A percentile compares a stretch with the other conserved stretches of the same genome.
Conservation (phyloP, 2,329 filamentous ascomycete genomes). For the Simplicillium sp. region DNA sequence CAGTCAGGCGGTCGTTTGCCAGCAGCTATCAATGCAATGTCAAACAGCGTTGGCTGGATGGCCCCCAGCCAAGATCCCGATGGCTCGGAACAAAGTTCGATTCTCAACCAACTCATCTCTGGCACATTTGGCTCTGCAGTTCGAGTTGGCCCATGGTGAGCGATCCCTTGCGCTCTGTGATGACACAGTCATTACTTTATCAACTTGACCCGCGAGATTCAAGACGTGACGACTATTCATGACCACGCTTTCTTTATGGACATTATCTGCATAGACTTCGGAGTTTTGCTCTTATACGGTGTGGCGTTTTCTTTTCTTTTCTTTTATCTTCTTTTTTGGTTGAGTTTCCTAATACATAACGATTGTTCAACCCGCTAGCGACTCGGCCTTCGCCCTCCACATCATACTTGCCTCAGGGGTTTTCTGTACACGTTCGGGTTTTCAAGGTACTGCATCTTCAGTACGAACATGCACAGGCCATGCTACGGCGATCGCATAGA, state of each 20-base stretch:
- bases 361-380: no score
- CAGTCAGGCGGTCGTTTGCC: slow-evolving; percentile 74
- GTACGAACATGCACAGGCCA: no score
- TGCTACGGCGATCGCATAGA: no score
- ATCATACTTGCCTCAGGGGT: no score
- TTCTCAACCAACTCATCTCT: slow-evolving; percentile 52
- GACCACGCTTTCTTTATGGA: slow-evolving; percentile 20
- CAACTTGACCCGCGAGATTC: slow-evolving; percentile 7
- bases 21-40: slow-evolving; percentile 69
- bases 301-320: slow-evolving; percentile 12
- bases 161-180: neutral
- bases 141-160: slow-evolving; percentile 52
- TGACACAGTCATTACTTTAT: slow-evolving; percentile 1
- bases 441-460: slow-evolving; percentile 5
- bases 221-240: slow-evolving; percentile 18
- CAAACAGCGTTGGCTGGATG: slow-evolving; percentile 71
- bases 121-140: slow-evolving; percentile 52
- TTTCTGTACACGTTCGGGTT: no score
- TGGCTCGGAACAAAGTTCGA: slow-evolving; percentile 40
- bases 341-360: no score
- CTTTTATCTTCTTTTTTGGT: slow-evolving; percentile 21
- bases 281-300: slow-evolving; percentile 9
- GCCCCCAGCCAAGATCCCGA: slow-evolving; percentile 26
- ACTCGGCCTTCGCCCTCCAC: no score
- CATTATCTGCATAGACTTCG: slow-evolving; percentile 23